Percentiles rank a stretch among this genome's conserved stretches.
Evolutionary conservation across 2,329 filamentous ascomycete genomes (phyloP).

Genomic region (Exophiala xenobiotica): DNA sequence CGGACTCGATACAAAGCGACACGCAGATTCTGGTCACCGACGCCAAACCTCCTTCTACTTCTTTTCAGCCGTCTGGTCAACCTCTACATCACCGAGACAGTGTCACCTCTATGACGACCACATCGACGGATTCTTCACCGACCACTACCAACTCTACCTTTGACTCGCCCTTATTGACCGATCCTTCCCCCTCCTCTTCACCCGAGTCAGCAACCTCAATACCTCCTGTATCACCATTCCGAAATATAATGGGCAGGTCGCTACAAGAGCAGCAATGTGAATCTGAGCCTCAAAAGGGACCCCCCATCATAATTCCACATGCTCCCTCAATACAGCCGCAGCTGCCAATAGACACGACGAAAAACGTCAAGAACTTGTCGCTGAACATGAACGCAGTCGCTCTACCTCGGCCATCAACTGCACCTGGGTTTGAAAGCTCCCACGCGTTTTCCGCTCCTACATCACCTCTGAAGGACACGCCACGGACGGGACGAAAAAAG

Average conservation of each 20-base stretch:
- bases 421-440: conserved; percentile 47
- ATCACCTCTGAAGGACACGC: conserved; percentile 58
- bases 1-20: conserved; percentile 22
- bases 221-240: conserved; percentile 50
- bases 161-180: conserved; percentile 84
- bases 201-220: conserved; percentile 83
- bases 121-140: conserved; percentile 89
- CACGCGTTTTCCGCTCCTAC: conserved; percentile 52
- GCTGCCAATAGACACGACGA: conserved; percentile 36
- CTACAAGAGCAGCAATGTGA: neutral
- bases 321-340: conserved; percentile 42
- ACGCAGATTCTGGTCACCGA: conserved; percentile 22
- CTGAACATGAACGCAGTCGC: conserved; percentile 57
- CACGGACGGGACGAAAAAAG: conserved; percentile 55
- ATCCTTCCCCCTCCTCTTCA: conserved; percentile 87
- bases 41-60: conserved; percentile 10
- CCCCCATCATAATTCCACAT: conserved; percentile 22
- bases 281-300: conserved; percentile 28
- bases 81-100: conserved; percentile 41
- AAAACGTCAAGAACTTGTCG: conserved; percentile 64
- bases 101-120: conserved; percentile 55
- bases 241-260: conserved; percentile 36
- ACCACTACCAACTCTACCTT: conserved; percentile 92
- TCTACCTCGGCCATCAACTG: conserved; percentile 47
- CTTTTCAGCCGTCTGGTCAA: conserved; percentile 12